Evolutionary conservation across 345 rosid species (phyloP).

Genomic region (Aquilaria yunnanensis): DNA sequence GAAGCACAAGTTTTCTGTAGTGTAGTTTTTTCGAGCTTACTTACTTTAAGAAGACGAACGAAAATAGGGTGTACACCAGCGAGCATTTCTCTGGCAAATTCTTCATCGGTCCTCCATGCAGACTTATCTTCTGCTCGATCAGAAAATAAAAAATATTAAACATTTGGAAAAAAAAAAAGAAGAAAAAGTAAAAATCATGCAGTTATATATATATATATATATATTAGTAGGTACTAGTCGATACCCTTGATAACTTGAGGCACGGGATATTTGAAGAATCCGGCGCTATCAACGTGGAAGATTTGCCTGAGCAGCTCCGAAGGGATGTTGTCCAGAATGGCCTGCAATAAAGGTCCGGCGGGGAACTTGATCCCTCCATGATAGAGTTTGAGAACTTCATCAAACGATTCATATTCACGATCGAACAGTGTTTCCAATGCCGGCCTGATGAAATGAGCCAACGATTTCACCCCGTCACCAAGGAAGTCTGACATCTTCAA

Average conservation of each 20-base stretch:
- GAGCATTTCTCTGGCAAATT: slow-evolving; percentile 80
- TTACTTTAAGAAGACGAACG: slow-evolving; percentile 55
- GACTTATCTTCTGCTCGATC: slow-evolving; percentile 40
- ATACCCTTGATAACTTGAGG: slow-evolving; percentile 77
- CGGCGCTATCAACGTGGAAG: slow-evolving; percentile 42
- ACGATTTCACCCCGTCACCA: slow-evolving; percentile 41
- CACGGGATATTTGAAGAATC: slow-evolving; percentile 44
- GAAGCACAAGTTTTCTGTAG: no score
- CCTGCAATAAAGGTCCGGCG: slow-evolving; percentile 18
- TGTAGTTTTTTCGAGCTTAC: not conserved
- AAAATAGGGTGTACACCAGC: slow-evolving; percentile 64
- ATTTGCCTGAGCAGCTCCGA: slow-evolving; percentile 50
- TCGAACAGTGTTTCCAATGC: slow-evolving; percentile 39
- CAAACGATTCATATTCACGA: slow-evolving; percentile 46
- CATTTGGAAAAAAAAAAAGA: no score
- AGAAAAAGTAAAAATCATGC: no score
- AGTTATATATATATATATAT: no score
- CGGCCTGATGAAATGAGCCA: slow-evolving; percentile 48
- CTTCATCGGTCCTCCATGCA: slow-evolving; percentile 77
- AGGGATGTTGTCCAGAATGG: slow-evolving; percentile 32
- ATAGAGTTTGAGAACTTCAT: slow-evolving; percentile 48
- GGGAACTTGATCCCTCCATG: slow-evolving; percentile 47
- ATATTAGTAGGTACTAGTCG: no score
- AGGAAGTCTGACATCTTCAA: slow-evolving; percentile 62
- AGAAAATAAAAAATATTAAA: no score